Percentiles rank a stretch among this genome's conserved stretches.
phyloP scores from a whole-genome alignment of 2,329 filamentous ascomycete species.

The Waltergamsia citrina region DNA sequence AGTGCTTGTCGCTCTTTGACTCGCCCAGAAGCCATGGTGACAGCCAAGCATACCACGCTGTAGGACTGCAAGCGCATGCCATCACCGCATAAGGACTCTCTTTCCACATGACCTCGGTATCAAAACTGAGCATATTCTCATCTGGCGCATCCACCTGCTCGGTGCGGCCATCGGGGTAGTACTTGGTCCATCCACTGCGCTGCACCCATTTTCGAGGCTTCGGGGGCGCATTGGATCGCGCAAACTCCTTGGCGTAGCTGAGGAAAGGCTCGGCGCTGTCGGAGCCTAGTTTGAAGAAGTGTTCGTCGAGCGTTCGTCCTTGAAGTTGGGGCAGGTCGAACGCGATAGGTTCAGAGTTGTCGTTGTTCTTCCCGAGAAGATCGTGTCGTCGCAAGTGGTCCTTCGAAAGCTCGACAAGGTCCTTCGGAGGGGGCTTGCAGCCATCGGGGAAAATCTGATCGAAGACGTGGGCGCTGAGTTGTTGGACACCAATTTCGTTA shows the following conservation, averaged over 20 bases:
- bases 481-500: constrained; percentile 92
- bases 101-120: constrained; percentile 96
- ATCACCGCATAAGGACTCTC: constrained; percentile 88
- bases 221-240: constrained; percentile 46
- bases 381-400: constrained; percentile 82
- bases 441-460: constrained; percentile 67
- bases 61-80: constrained; percentile 86
- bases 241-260: constrained; percentile 64
- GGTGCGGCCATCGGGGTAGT: constrained; percentile 60
- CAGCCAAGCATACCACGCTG: constrained; percentile 94
- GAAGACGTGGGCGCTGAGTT: constrained; percentile 77
- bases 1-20: constrained; percentile 64
- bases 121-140: constrained; percentile 79
- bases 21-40: constrained; percentile 91
- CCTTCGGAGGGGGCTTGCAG: constrained; percentile 47
- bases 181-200: constrained; percentile 90
- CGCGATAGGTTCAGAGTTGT: constrained; percentile 63
- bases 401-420: constrained; percentile 70
- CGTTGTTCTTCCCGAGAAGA: constrained; percentile 81
- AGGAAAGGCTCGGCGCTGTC: constrained; percentile 84
- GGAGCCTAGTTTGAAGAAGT: constrained; percentile 81
- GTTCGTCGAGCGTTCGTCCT: constrained; percentile 78
- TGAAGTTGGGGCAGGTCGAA: constrained; percentile 79
- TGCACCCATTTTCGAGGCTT: constrained; percentile 64
- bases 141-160: constrained; percentile 69